Base-by-base conservation (phyloP, 805 yeast genomes). In the Hanseniaspora hatyaiensis region DNA sequence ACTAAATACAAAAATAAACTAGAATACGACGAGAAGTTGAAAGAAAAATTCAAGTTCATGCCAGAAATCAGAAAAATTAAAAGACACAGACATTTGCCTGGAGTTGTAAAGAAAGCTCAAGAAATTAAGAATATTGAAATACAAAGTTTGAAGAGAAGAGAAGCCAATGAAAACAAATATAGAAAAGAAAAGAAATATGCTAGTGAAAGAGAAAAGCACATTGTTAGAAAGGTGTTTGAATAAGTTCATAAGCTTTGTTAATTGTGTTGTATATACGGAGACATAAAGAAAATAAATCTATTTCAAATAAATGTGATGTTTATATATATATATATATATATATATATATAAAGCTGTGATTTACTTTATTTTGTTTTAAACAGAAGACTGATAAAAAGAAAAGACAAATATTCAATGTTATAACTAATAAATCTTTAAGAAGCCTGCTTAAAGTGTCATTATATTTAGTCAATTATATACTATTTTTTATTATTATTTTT, bases 41-140 rank as follows among this genome's bases (percentile, higher is more conserved):
- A 88, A 65, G 94, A 89, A 59, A 75, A 95, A 61, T 92, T 76
- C 72, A 84, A 84, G 67, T 80, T 80, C 67, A 88, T 92, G 97
- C 98, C 98, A 1, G 98, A 92, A 65, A 82, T 92, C 59, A 77
- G 77, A 59, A 74, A 96, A 57, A 92, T 92, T 52, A 68, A 86
- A 24, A 77, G 88, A 64, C 97, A 92, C 66, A 78, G 98, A 63
- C 96, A 92, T 61, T 71, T 89, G 47, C 98, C 99, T 19, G 68
- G 68, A 51, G 83, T 81, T 41, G 75, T 92, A 55, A 89, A 88
- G 74, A 84, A 81, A 64, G 96, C 96, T 33, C 74, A 74, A 34
- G 95, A 88, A 52, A 85, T 84, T 62, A 89, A 92, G 69, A 65
- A 77, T 16, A 70, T 73, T 50, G 96, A 92, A 63, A 56, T 78